A percentile compares a stretch with the other conserved stretches of the same genome.
phyloP scores from a whole-genome alignment of 805 yeast species.

The Maudiozyma barnettii region DNA sequence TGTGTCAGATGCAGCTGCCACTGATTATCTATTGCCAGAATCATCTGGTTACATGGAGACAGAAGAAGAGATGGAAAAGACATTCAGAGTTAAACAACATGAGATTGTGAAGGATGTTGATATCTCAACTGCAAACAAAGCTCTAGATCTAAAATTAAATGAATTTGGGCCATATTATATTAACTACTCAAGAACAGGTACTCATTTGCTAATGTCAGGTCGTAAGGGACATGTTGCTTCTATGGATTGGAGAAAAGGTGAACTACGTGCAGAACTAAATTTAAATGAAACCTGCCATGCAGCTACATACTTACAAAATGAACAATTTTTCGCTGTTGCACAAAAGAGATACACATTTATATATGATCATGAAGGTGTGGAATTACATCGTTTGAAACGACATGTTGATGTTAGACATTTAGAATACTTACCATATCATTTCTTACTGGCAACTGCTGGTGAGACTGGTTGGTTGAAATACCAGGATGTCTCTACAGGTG shows the following conservation, averaged over 20 bases:
- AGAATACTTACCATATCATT: constrained; percentile 90
- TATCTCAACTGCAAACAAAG: constrained; percentile 60
- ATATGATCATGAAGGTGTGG: constrained; percentile 85
- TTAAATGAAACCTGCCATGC: constrained; percentile 85
- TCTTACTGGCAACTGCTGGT: constrained; percentile 78
- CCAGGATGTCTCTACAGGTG: constrained; percentile 94
- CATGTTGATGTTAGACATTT: constrained; percentile 77
- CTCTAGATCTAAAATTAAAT: constrained; percentile 59
- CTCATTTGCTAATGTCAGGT: constrained; percentile 78
- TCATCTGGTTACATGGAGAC: constrained; percentile 82
- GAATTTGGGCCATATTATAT: constrained; percentile 81
- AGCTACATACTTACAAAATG: constrained; percentile 83
- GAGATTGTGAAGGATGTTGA: constrained; percentile 76
- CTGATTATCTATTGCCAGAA: constrained; percentile 80
- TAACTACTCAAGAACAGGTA: constrained; percentile 82
- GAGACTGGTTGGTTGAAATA: constrained; percentile 80
- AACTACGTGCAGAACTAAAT: constrained; percentile 69
- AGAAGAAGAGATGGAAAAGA: constrained; percentile 86
- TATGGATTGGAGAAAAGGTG: constrained; percentile 90
- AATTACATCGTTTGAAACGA: constrained; percentile 81
- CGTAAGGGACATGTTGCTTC: constrained; percentile 91
- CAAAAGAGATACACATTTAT: constrained; percentile 91
- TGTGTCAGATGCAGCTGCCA: constrained; percentile 70
- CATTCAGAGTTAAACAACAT: constrained; percentile 72
- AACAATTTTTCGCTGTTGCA: constrained; percentile 92